Base-by-base conservation (phyloP, 768 basidiomycete species). In the Panus rudis region DNA sequence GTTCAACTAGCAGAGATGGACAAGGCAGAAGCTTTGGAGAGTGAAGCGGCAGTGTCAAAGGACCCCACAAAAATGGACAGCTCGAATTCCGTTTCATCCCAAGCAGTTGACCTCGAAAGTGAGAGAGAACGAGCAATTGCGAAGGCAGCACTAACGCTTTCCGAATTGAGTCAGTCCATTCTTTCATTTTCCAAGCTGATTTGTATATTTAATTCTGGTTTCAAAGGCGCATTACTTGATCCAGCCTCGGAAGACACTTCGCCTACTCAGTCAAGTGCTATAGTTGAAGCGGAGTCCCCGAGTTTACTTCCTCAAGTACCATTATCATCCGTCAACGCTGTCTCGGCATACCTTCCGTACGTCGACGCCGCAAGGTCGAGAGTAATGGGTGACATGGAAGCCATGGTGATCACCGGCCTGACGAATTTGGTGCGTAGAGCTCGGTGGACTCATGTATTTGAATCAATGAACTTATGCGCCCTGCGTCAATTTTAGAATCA, bases 131-230 rank as follows among this genome's bases (percentile, higher is more conserved):
- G 94, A 7, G 78, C 78, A 13, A 81, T 97, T 54, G 85, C 92
- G 2, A 93, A 93, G 62, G 93, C 94, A 2, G 94, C 93, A n/a
- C 66, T 97, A 53, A 92, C 81, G 28, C 81, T 98, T 7, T 90
- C 93, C 1, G 94, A 99, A 61, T 69, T 98, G 32, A 73, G 92
- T 90, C 48, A 52, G 83, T 67, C 22, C n/a, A 25, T 41, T n/a
- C 28, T 19, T 21, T 33, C 28, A 20, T 32, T 14, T 14, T 30
- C n/a, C 42, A 16, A 8, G 42, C 12, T 10, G n/a, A n/a, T 24
- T 8, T 17, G 22, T 17, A 19, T 28, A 17, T 28, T 1, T 20
- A 13, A 19, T 17, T 3, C 17, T 5, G 27, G 27, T 32, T 24
- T 21, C 20, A 17, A 11, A 22, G 22, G 22, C 37, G 17, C 10